Evolutionary conservation across 108 stramenopile genomes (phyloP).

Genomic region (Nitzschia inconspicua): DNA sequence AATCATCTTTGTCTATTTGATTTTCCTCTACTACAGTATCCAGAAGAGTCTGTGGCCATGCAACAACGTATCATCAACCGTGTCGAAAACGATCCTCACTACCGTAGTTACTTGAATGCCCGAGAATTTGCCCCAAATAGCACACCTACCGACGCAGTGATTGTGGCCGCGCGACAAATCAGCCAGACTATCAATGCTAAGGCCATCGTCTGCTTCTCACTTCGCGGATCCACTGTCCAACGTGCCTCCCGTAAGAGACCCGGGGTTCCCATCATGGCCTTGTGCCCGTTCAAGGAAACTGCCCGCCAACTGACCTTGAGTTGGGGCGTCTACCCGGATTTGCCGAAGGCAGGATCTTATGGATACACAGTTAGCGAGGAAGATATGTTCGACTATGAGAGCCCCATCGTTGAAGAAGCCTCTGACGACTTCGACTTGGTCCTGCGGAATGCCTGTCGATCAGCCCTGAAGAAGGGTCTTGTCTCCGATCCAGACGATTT

Average conservation of each 20-base stretch:
- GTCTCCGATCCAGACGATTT: constrained; percentile 83
- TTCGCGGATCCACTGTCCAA: constrained; percentile 83
- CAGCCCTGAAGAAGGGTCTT: constrained; percentile 84
- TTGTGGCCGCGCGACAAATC: constrained; percentile 79
- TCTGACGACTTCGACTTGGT: constrained; percentile 77
- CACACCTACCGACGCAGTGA: constrained; percentile 89
- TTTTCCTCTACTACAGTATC: constrained; percentile 47
- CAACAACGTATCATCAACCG: constrained; percentile 93
- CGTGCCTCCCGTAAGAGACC: constrained; percentile 87
- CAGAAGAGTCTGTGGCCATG: constrained; percentile 91
- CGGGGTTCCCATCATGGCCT: constrained; percentile 88
- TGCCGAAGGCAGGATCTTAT: constrained; percentile 69
- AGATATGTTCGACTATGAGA: constrained; percentile 54
- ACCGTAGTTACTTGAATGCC: constrained; percentile 53
- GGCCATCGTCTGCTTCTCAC: constrained; percentile 87
- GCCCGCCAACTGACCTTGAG: constrained; percentile 84
- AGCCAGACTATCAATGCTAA: constrained; percentile 78
- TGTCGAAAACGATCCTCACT: constrained; percentile 86
- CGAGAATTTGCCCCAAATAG: constrained; percentile 46
- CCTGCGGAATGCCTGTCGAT: constrained; percentile 71
- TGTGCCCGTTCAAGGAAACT: constrained; percentile 87
- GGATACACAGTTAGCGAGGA: constrained; percentile 70
- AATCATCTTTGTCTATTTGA: background rate
- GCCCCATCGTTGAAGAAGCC: constrained; percentile 39
- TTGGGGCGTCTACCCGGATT: constrained; percentile 92